Evolutionary conservation across 768 basidiomycete species (phyloP).

Genomic region (Tephrocybe sp.): DNA sequence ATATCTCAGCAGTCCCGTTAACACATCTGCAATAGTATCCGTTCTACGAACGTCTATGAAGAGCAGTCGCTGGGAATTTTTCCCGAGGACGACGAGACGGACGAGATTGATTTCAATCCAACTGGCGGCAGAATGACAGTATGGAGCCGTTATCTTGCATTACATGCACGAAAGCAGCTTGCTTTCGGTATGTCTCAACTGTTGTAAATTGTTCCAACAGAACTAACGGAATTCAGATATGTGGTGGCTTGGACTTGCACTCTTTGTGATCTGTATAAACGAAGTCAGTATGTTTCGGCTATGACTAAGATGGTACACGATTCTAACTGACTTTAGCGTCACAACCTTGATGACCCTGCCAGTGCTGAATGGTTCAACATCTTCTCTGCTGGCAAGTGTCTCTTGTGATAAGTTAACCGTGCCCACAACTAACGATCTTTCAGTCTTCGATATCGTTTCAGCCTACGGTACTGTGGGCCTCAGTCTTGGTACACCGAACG

Average conservation of each 20-base stretch:
- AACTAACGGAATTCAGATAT: conserved; percentile 59
- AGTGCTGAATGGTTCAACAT: conserved; percentile 79
- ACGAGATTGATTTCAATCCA: conserved; percentile 43
- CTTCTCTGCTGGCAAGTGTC: conserved; percentile 67
- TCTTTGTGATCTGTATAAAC: conserved; percentile 91
- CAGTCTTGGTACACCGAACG: conserved; percentile 82
- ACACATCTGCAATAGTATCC: conserved; percentile 54
- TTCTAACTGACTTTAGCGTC: conserved; percentile 40
- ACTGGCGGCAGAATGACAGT: conserved; percentile 54
- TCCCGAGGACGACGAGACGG: conserved; percentile 47
- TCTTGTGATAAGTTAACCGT: neutral
- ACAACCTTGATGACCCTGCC: conserved; percentile 51
- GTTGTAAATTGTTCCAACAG: neutral
- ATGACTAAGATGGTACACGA: neutral
- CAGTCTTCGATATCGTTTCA: conserved; percentile 86
- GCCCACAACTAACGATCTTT: neutral
- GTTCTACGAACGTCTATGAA: conserved; percentile 93
- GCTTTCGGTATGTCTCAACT: conserved; percentile 68
- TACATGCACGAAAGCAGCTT: conserved; percentile 86
- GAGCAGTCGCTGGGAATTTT: conserved; percentile 88
- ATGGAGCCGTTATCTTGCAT: conserved; percentile 76
- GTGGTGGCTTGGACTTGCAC: conserved; percentile 90
- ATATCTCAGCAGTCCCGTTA: neutral
- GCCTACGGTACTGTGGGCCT: conserved; percentile 90
- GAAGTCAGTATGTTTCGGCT: conserved; percentile 54